Base-by-base conservation (phyloP, 2,329 filamentous ascomycete genomes). In the Paecilomyces sp. region DNA sequence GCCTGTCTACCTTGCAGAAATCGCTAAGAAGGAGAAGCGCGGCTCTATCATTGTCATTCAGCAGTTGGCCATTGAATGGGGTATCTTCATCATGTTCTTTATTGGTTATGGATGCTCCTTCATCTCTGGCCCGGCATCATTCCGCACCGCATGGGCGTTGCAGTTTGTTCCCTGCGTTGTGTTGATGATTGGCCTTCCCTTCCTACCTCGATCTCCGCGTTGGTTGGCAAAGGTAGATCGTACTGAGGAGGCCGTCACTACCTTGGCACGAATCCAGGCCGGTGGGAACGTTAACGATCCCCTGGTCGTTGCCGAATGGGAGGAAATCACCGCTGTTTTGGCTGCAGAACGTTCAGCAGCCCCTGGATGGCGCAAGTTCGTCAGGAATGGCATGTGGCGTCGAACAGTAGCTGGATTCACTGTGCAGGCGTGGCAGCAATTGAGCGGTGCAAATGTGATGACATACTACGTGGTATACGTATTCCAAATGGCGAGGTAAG, bases 331-430 rank as follows among this genome's bases (percentile, higher is more conserved):
- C 3, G 73, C 69, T 0, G 74, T 74, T 1, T 71, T 79, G 9
- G 71, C 68, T 15, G 75, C 75, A 31, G 78, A 79, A 63, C 72
- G 77, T 22, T 58, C 64, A 28, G 73, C 74, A 18, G 67, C 67
- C 18, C 65, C 67, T 25, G 74, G 74, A 3, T 79, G 76, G 77
- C 69, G 73, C 41, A 78, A 76, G 59, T 80, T 80, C 58, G 67
- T 79, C n/a, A 70, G 75, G 56, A 79, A 79, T 58, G 82, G 83
- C 67, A 86, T 86, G 83, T 85, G 83, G 82, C 79, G 79, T 63
- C 76, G 83, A 15, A 85, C 82, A 2, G 62, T 84, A 55, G 80
- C 82, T 15, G 83, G 83, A 54, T 80, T 83, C 68, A 79, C 78
- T 12, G 80, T 84, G 2, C 83, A 85, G 67, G 80, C 80, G 24